These are phyloP conservation scores for Chlorophyllum brunneum DNA, from an alignment of 768 basidiomycete species.

Conservation along the genomic window DNA sequence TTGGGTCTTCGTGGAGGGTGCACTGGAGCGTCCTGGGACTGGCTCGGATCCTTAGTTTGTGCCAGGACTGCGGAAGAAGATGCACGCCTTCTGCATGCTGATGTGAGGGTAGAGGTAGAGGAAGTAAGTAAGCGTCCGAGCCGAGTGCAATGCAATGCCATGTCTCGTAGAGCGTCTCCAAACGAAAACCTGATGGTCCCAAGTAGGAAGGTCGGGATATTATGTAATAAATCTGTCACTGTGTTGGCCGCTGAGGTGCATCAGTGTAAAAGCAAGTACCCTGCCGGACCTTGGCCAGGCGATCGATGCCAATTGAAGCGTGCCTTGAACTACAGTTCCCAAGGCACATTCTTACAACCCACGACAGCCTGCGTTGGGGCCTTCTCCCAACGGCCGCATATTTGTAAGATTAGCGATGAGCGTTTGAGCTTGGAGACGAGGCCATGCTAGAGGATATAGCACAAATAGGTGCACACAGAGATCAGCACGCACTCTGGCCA, in stretches of 20 bases:
- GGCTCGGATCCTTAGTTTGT: neutral
- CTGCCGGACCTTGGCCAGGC: too few species aligned
- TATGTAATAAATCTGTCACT: neutral
- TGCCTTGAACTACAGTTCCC: too few species aligned
- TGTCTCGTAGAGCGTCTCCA: neutral
- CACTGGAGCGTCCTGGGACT: conserved; percentile 8
- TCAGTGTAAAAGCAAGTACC: too few species aligned
- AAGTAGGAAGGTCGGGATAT: neutral
- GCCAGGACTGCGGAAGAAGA: neutral
- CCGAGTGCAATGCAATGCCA: conserved; percentile 4
- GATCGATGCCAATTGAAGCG: too few species aligned
- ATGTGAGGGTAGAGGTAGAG: neutral
- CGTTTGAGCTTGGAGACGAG: too few species aligned
- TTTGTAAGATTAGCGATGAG: too few species aligned
- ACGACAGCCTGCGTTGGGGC: too few species aligned
- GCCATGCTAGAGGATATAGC: neutral
- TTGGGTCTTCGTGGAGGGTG: conserved; percentile 39
- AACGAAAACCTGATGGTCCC: neutral
- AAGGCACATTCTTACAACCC: too few species aligned
- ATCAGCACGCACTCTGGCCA: conserved; percentile 10
- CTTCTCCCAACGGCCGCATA: too few species aligned
- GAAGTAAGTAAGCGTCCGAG: neutral
- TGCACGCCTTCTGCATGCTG: neutral
- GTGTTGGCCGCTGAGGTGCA: too few species aligned
- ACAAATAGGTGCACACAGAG: conserved; percentile 18